Conservation (phyloP, 2,329 filamentous ascomycete genomes). For the Penicillium sp. region DNA sequence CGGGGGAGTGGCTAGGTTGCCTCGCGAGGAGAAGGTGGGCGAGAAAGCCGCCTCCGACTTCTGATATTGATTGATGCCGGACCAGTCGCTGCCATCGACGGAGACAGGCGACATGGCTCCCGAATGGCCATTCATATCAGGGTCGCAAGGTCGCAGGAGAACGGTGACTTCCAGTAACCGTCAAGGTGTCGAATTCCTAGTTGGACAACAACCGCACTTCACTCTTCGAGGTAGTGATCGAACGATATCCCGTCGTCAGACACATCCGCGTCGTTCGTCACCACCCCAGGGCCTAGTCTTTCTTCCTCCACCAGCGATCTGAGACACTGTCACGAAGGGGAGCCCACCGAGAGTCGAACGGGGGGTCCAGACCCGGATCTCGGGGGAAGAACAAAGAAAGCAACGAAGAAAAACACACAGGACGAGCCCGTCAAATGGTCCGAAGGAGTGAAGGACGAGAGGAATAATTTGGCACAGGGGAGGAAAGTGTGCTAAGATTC, state of each 20-base stretch:
- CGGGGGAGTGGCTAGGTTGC: constrained; percentile 63
- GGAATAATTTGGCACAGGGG: constrained; percentile 14
- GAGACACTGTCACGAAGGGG: constrained; percentile 18
- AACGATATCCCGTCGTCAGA: too few relatives aligned
- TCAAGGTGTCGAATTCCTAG: too few relatives aligned
- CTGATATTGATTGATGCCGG: constrained; percentile 66
- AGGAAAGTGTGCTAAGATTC: constrained; percentile 10
- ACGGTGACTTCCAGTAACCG: neutral
- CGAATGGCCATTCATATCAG: constrained; percentile 68
- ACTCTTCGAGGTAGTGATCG: too few relatives aligned
- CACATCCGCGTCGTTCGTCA: constrained; percentile 13
- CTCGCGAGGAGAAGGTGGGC: constrained; percentile 50
- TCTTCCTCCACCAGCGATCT: constrained; percentile 12
- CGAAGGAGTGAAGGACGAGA: constrained; percentile 32
- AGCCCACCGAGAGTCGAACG: neutral
- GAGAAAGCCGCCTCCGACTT: constrained; percentile 43
- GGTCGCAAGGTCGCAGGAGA: constrained; percentile 8
- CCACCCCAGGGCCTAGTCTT: constrained; percentile 10
- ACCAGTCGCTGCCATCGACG: constrained; percentile 79
- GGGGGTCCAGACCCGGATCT: neutral
- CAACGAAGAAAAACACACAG: neutral
- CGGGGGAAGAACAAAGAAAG: neutral
- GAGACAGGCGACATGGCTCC: constrained; percentile 79
- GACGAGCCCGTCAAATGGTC: too few relatives aligned
- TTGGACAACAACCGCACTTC: too few relatives aligned